Evolutionary conservation across 2,329 filamentous ascomycete genomes (phyloP), one percentile per base, ranked within the genome.

Genomic region (Pyrenochaeta sp.): DNA sequence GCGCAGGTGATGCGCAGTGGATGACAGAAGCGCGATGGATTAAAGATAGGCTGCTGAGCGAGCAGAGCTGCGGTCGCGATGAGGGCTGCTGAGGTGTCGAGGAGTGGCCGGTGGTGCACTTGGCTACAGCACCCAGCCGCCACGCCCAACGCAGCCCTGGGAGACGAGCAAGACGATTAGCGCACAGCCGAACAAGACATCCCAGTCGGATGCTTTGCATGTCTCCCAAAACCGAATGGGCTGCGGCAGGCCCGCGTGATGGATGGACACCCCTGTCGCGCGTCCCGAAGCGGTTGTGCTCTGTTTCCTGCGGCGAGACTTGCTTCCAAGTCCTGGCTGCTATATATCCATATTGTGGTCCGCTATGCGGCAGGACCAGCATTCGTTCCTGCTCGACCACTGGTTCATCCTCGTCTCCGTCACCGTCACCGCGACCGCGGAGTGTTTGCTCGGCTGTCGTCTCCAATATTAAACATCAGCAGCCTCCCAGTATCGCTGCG

Each of bases 31-130:
- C 28, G 46, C 32, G n/a, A 46, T 43, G 34, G 34, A 48, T 49
- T 56, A 53, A 55, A 48, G 56, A 50, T 46, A 57, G 58, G 55
- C 60, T 63, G 60, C 60, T 63, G 55, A 56, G 40, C 44, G 19
- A 51, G 54, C 56, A 47, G 52, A 28, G 56, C 59, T 59, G 47
- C 52, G 59, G 54, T 50, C 42, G 53, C 47, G 32, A 52, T 36
- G 45, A 24, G 28, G 39, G 42, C 47, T 27, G 50, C 43, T 58
- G 48, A 48, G 51, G 50, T 42, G 51, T 52, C 28, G 39, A 47
- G 58, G 54, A 56, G 49, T 52, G 61, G 50, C 58, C 56, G 50
- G 52, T n/a, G 48, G 13, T 25, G 24, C 34, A 13, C 47, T 32
- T 32, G 28, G 44, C 27, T 32, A 46, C 22, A n/a, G 25, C 28